Percentiles rank a stretch among this genome's conserved stretches.
These are phyloP conservation scores for Vanrija sp. DNA, from an alignment of 1,284 basidiomycete genomes.

Conservation along the genomic window DNA sequence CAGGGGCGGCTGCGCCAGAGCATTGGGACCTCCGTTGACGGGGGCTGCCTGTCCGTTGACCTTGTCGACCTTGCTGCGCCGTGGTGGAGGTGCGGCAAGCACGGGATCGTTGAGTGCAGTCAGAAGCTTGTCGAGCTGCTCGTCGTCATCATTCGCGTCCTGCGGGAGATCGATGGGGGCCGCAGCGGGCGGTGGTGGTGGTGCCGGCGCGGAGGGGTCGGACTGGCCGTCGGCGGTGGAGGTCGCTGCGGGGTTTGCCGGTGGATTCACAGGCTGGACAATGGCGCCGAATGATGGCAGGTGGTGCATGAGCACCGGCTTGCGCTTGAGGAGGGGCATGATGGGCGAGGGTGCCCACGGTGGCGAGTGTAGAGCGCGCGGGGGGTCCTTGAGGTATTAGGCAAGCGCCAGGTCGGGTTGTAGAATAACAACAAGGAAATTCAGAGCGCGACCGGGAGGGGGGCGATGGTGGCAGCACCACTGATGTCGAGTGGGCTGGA, in stretches of 20 bases:
- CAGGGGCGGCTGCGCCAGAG: neutral
- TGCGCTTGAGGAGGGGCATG: slow-evolving; percentile 87
- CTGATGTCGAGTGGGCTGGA: neutral
- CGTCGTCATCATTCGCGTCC: slow-evolving; percentile 40
- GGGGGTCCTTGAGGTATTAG: neutral
- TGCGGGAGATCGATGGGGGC: slow-evolving; percentile 19
- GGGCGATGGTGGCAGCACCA: neutral
- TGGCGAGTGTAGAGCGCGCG: neutral
- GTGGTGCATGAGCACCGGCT: slow-evolving; percentile 74
- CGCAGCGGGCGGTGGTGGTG: neutral
- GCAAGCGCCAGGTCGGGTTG: neutral
- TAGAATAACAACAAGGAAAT: slow-evolving; percentile 3
- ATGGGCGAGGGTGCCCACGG: slow-evolving; percentile 8
- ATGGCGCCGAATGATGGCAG: slow-evolving; percentile 36
- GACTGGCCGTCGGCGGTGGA: slow-evolving; percentile 4
- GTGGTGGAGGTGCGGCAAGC: neutral
- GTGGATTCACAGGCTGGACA: slow-evolving; percentile 11
- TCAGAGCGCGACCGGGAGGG: neutral
- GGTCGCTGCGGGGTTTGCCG: neutral
- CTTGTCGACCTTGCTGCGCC: slow-evolving; percentile 3
- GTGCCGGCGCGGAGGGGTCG: neutral
- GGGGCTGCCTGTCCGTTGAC: slow-evolving; percentile 4
- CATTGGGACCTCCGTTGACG: slow-evolving; percentile 1
- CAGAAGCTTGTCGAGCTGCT: slow-evolving; percentile 36
- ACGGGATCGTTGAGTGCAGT: slow-evolving; percentile 20